Percentiles rank a stretch among this genome's conserved stretches.
phyloP scores from a whole-genome alignment of 2,329 filamentous ascomycete genomes.

The Pestalotiopsis sp. region DNA sequence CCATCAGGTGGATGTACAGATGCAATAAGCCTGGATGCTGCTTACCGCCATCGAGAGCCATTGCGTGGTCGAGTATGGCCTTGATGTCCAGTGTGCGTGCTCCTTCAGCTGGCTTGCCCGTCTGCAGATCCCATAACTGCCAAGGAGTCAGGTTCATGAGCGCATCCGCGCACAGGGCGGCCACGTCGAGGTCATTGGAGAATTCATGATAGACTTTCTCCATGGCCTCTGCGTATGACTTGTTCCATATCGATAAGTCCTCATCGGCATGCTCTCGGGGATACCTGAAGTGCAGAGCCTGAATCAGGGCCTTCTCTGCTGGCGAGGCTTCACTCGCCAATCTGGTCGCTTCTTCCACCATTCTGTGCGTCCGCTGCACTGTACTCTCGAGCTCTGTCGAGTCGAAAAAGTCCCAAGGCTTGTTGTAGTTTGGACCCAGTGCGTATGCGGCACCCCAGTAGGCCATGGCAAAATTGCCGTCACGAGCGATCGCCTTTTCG shows the following conservation, averaged over 20 bases:
- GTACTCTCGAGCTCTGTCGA: constrained; percentile 56
- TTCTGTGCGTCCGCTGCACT: constrained; percentile 49
- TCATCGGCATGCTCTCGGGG: constrained; percentile 51
- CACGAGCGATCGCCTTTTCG: constrained; percentile 56
- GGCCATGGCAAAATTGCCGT: constrained; percentile 61
- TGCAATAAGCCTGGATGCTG: constrained; percentile 73
- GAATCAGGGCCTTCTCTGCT: constrained; percentile 64
- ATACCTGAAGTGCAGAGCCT: constrained; percentile 65
- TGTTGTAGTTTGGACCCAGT: constrained; percentile 76
- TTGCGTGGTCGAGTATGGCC: constrained; percentile 57
- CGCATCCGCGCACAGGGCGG: constrained; percentile 64
- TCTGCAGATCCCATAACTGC: constrained; percentile 65
- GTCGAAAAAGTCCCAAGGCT: constrained; percentile 75
- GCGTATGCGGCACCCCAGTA: constrained; percentile 74
- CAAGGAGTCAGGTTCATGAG: constrained; percentile 69
- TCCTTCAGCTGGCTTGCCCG: constrained; percentile 55
- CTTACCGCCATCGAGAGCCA: constrained; percentile 50
- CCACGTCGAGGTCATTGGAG: constrained; percentile 63
- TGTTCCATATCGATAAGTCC: constrained; percentile 59
- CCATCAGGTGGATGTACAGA: constrained; percentile 77
- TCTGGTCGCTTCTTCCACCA: constrained; percentile 46
- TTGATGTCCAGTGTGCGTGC: constrained; percentile 63
- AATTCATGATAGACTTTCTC: constrained; percentile 53
- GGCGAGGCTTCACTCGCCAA: constrained; percentile 40
- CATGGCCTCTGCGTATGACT: constrained; percentile 66